phyloP scores from a whole-genome alignment of 2,329 filamentous ascomycete species.

The Fusarium sp. region DNA sequence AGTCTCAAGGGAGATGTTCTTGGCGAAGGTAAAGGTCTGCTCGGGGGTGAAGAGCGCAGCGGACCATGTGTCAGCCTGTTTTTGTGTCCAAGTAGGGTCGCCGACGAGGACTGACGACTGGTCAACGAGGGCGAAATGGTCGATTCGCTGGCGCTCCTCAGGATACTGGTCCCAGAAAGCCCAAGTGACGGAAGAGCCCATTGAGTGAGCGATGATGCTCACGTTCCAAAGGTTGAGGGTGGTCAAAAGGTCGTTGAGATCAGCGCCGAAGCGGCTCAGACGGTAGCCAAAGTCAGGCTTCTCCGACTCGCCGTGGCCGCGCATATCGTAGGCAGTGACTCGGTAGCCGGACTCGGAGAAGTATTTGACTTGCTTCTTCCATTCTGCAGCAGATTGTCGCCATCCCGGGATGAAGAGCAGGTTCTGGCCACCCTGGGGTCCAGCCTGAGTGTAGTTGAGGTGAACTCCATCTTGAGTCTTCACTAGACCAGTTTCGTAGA shows the following conservation, averaged over 20 bases:
- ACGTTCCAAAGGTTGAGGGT: slow-evolving; percentile 52
- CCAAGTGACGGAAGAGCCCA: slow-evolving; percentile 54
- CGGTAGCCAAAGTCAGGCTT: slow-evolving; percentile 52
- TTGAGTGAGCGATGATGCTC: slow-evolving; percentile 55
- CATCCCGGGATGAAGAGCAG: slow-evolving; percentile 54
- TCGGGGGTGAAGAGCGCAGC: slow-evolving; percentile 43
- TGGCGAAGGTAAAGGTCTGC: slow-evolving; percentile 35
- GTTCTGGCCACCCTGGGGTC: slow-evolving; percentile 44
- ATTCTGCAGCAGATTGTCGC: slow-evolving; percentile 53
- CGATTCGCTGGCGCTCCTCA: slow-evolving; percentile 42
- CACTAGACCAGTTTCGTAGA: background rate
- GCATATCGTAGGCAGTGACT: slow-evolving; percentile 53
- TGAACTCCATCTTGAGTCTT: slow-evolving; percentile 49
- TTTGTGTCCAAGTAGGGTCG: slow-evolving; percentile 51
- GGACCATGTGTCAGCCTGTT: slow-evolving; percentile 34
- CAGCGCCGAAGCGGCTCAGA: slow-evolving; percentile 50
- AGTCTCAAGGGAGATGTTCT: slow-evolving; percentile 34
- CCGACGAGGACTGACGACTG: slow-evolving; percentile 47
- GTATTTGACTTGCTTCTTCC: slow-evolving; percentile 51
- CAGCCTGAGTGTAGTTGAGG: slow-evolving; percentile 50
- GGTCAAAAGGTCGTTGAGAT: slow-evolving; percentile 49
- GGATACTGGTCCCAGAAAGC: slow-evolving; percentile 53
- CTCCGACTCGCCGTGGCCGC: slow-evolving; percentile 55
- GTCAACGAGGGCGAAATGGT: slow-evolving; percentile 52
- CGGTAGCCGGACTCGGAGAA: slow-evolving; percentile 49